A percentile compares a stretch with the other conserved stretches of the same genome.
These are phyloP conservation scores for thale cress (Arabidopsis thaliana) DNA, from an alignment of 345 rosid species.

Conservation along the genomic window DNA sequence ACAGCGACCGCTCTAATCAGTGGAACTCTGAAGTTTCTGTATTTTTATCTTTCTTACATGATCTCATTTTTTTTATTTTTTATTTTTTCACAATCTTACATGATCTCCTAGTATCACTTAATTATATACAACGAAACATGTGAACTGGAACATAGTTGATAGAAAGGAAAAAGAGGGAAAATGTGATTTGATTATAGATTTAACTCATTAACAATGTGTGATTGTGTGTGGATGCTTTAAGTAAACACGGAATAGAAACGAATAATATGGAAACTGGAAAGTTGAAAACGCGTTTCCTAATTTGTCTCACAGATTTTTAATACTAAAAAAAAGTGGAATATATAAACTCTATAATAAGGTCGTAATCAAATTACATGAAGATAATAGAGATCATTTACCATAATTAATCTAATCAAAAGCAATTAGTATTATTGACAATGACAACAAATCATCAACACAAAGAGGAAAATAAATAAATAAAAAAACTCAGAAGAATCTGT, in stretches of 20 bases:
- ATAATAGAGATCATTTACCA: background rate
- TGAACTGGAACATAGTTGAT: background rate
- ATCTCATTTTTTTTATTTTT: no score
- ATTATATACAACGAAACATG: background rate
- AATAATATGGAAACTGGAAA: constrained; percentile 5
- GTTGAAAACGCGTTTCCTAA: constrained; percentile 15
- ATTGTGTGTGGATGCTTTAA: background rate
- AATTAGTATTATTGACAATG: background rate
- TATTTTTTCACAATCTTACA: no score
- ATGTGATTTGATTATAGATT: background rate
- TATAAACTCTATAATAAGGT: background rate
- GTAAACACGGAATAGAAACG: background rate
- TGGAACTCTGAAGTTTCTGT: no score
- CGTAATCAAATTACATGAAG: background rate
- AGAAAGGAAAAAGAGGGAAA: background rate
- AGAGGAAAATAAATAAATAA: background rate
- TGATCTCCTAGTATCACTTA: no score
- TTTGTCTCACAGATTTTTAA: background rate
- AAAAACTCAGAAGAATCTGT: background rate
- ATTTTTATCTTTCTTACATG: no score
- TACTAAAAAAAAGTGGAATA: no score
- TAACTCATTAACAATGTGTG: background rate
- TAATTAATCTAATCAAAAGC: background rate
- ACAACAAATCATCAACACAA: background rate
- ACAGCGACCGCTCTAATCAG: no score